A percentile compares a stretch with the other conserved stretches of the same genome.
phyloP scores from a whole-genome alignment of 495 filamentous ascomycete genomes.

The Aspergillus heteromorphus region DNA sequence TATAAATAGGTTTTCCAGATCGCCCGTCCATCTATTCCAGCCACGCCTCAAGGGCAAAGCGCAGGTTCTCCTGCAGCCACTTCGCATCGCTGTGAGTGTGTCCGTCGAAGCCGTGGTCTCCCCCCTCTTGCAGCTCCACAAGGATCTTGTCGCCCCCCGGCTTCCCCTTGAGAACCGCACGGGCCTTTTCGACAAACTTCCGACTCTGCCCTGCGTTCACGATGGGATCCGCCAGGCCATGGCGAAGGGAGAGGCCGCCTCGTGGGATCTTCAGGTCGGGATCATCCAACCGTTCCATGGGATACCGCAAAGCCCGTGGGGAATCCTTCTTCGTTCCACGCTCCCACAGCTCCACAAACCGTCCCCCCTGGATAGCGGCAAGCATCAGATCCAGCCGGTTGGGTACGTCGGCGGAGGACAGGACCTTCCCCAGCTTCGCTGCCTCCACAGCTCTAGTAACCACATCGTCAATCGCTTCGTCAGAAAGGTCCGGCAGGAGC shows the following conservation, averaged over 20 bases:
- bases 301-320: constrained; percentile 9
- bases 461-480: neutral
- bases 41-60: constrained; percentile 13
- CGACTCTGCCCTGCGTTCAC: constrained; percentile 10
- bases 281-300: constrained; percentile 11
- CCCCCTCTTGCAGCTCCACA: constrained; percentile 10
- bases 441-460: neutral
- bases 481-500: neutral
- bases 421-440: neutral
- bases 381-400: constrained; percentile 1
- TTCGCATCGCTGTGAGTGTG: constrained; percentile 3
- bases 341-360: neutral
- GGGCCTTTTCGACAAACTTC: constrained; percentile 15
- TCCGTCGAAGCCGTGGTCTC: constrained; percentile 19
- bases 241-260: constrained; percentile 15
- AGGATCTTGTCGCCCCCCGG: constrained; percentile 11
- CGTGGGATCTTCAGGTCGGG: constrained; percentile 11
- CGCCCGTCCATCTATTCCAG: constrained; percentile 7
- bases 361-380: neutral
- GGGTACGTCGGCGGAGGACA: neutral
- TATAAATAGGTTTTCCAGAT: neutral
- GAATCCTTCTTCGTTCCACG: constrained; percentile 6
- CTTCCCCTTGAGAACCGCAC: constrained; percentile 5
- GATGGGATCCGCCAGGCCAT: constrained; percentile 9
- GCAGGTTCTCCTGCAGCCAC: constrained; percentile 13